Base-by-base conservation (phyloP, 257 asterid species). In the Solanum gracilifrons region DNA sequence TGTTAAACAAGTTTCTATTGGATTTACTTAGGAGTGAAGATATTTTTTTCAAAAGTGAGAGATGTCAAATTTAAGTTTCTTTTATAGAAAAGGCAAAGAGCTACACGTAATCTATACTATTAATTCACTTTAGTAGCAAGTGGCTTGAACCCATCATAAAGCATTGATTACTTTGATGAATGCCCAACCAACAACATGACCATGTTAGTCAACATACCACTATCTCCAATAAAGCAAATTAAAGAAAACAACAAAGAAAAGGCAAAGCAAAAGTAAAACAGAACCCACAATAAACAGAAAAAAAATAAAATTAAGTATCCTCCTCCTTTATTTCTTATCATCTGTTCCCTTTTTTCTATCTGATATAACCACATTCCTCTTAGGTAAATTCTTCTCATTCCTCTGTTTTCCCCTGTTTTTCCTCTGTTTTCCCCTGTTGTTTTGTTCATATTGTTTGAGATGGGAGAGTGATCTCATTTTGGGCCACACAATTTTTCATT, bases 181-280 rank as follows among this genome's bases (percentile, higher is more conserved):
- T 66, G 80, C 89, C 90, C 93, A 87, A 89, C 93, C 92, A 90
- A 91, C 92, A 90, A 89, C 91, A 62, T 69, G 89, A 82, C 87
- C 89, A 88, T 76, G 86, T 86, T 90, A 87, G 89, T 89, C 90
- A 89, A 87, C 64, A 83, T 60, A 82, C 90, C 92, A 92, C 89
- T 87, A 88, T 90, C 90, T 86, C 85, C 87, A 89, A 82, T 87
- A 89, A 90, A 88, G 87, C 88, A 88, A 88, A 20, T 62, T 69
- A 64, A 48, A 69, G 89, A 89, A 37, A 87, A 66, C 7, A 85
- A 36, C 60, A 60, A 84, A 64, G 31, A 71, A 15, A 51, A 76
- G 66, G 74, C 27, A 87, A 58, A 77, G 23, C 25, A 85, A 87
- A 89, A 29, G 21, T 13, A 84, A 64, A 84, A 35, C 25, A 64